phyloP scores from a whole-genome alignment of 1,139 yeast genomes.

The Scheffersomyces parashehatae region DNA sequence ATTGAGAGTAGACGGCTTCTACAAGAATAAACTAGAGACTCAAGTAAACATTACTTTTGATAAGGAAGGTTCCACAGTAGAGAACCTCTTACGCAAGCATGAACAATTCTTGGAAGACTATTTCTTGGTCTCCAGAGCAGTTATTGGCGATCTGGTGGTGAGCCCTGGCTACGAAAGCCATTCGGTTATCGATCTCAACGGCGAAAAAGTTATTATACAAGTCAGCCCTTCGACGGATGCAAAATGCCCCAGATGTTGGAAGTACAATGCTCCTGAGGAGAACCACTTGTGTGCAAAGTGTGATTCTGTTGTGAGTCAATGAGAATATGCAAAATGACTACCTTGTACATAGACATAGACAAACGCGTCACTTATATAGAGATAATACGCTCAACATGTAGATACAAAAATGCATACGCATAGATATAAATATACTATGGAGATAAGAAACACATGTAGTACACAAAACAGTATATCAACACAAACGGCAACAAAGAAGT shows the following conservation, averaged over 20 bases:
- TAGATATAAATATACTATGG: too few relatives aligned
- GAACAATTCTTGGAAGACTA: conserved; percentile 49
- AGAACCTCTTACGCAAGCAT: conserved; percentile 23
- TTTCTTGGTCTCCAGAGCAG: conserved; percentile 64
- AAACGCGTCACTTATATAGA: too few relatives aligned
- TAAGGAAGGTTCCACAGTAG: conserved; percentile 6
- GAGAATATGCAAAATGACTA: neutral
- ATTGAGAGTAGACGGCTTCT: conserved; percentile 31
- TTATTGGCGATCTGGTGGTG: conserved; percentile 17
- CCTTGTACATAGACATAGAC: neutral
- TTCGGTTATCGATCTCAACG: conserved; percentile 22
- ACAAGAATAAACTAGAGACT: conserved; percentile 69
- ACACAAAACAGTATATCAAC: too few relatives aligned
- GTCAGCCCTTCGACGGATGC: conserved; percentile 46
- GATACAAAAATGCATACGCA: too few relatives aligned
- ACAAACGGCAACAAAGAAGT: too few relatives aligned
- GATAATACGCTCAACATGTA: too few relatives aligned
- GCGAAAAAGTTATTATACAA: conserved; percentile 29
- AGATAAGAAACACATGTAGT: too few relatives aligned
- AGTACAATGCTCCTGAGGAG: conserved; percentile 54
- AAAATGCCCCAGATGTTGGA: conserved; percentile 97
- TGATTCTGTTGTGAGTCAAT: conserved; percentile 29
- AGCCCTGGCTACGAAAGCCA: conserved; percentile 30
- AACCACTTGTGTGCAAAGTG: conserved; percentile 71
- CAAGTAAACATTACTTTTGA: conserved; percentile 39